Conservation (phyloP, 768 basidiomycete genomes). For the Leccinum disarticulatum region DNA sequence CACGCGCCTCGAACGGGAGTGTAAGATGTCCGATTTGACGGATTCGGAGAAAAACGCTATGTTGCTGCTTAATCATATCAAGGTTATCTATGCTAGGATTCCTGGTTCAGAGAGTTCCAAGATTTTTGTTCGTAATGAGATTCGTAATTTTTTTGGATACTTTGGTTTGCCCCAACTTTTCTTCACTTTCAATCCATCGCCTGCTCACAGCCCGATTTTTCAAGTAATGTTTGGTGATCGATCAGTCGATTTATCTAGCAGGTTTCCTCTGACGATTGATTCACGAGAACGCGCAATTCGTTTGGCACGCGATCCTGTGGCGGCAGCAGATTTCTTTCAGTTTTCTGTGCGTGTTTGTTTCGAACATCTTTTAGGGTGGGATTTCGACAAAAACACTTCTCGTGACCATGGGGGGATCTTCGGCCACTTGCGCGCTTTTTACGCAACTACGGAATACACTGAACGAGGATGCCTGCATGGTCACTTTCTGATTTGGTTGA, state of each 20-base stretch:
- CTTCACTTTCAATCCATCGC: constrained; percentile 26
- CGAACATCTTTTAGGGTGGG: background rate
- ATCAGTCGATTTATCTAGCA: background rate
- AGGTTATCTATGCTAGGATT: constrained; percentile 29
- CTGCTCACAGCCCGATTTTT: constrained; percentile 29
- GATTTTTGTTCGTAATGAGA: constrained; percentile 22
- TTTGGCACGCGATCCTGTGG: constrained; percentile 34
- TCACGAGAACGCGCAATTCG: constrained; percentile 13
- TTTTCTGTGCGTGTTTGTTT: constrained; percentile 27
- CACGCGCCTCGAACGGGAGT: background rate
- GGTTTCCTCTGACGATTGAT: background rate
- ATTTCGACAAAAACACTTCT: background rate
- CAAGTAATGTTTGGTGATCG: constrained; percentile 31
- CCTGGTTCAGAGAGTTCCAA: constrained; percentile 35
- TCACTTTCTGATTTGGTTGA: constrained; percentile 33
- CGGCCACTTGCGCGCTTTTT: constrained; percentile 30
- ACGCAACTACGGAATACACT: constrained; percentile 30
- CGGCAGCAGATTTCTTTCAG: constrained; percentile 35
- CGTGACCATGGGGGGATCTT: constrained; percentile 30
- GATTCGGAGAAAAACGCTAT: constrained; percentile 9
- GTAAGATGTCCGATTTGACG: background rate
- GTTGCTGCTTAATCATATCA: constrained; percentile 27
- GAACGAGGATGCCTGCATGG: constrained; percentile 31
- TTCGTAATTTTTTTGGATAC: constrained; percentile 27
- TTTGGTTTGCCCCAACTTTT: constrained; percentile 32